These are phyloP conservation scores for Sicyos baderoa DNA, from an alignment of 306 rosid species.

Conservation along the genomic window DNA sequence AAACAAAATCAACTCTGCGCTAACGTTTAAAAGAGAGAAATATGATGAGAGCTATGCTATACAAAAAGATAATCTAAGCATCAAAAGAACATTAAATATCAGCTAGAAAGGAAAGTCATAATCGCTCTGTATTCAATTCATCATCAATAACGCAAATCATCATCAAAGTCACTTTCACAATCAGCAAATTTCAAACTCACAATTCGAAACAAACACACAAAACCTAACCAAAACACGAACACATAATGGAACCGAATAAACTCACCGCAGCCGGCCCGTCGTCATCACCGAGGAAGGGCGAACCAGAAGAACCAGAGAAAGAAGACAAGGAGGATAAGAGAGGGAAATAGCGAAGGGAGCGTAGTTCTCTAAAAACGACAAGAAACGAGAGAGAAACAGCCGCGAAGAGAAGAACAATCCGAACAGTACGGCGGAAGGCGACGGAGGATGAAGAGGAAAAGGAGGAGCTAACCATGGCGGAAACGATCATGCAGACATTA, in stretches of 20 bases:
- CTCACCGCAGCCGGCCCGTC: constrained; percentile 39
- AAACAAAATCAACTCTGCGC: background rate
- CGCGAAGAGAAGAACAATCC: constrained; percentile 33
- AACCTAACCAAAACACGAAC: background rate
- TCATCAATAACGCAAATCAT: background rate
- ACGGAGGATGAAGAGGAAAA: background rate
- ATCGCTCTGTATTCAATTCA: background rate
- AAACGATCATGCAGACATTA: background rate
- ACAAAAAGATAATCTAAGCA: background rate
- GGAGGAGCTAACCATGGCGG: constrained; percentile 11
- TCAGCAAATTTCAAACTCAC: background rate
- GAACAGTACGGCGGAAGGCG: background rate
- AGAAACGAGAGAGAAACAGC: constrained; percentile 43
- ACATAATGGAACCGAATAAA: constrained; percentile 3
- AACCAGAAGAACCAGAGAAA: constrained; percentile 11
- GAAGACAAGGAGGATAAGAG: constrained; percentile 34
- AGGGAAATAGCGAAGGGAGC: constrained; percentile 37
- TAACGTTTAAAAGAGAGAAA: background rate
- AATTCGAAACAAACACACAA: background rate
- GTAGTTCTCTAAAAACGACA: constrained; percentile 36
- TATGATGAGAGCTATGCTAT: background rate
- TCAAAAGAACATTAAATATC: background rate
- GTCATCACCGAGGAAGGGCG: constrained; percentile 22
- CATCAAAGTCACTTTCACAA: background rate
- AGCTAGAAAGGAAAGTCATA: background rate